A percentile compares a stretch with the other conserved stretches of the same genome.
Evolutionary conservation across 345 rosid genomes (phyloP).

Genomic region (Melaleuca quinquenervia): DNA sequence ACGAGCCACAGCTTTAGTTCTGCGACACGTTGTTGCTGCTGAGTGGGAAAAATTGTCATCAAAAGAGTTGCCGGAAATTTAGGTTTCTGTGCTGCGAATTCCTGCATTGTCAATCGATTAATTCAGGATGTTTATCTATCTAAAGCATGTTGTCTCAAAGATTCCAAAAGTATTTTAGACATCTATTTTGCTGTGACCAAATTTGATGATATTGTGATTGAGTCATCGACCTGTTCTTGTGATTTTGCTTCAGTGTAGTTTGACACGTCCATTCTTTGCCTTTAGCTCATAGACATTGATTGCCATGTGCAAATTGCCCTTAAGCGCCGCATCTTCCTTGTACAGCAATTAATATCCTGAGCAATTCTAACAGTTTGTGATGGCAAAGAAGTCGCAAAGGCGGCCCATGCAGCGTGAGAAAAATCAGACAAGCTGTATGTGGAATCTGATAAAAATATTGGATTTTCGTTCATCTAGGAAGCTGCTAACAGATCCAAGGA

Average conservation of each 20-base stretch:
- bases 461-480: constrained; percentile 22
- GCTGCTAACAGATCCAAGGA: constrained; percentile 18
- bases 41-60: neutral
- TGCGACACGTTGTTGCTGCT: neutral
- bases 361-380: neutral
- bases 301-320: neutral
- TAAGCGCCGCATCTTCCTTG: neutral
- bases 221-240: neutral
- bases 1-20: neutral
- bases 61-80: neutral
- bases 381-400: constrained; percentile 2
- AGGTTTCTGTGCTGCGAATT: neutral
- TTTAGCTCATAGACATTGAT: neutral
- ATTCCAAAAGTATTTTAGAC: neutral
- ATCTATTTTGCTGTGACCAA: neutral
- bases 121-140: neutral
- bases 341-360: neutral
- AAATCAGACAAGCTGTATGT: constrained; percentile 17
- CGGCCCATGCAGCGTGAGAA: constrained; percentile 6
- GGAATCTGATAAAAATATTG: constrained; percentile 25
- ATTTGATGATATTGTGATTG: neutral
- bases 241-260: neutral
- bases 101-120: neutral
- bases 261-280: neutral
- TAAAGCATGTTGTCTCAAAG: neutral